These are phyloP conservation scores for Alnus glutinosa DNA, from an alignment of 306 rosid species.

Conservation along the genomic window DNA sequence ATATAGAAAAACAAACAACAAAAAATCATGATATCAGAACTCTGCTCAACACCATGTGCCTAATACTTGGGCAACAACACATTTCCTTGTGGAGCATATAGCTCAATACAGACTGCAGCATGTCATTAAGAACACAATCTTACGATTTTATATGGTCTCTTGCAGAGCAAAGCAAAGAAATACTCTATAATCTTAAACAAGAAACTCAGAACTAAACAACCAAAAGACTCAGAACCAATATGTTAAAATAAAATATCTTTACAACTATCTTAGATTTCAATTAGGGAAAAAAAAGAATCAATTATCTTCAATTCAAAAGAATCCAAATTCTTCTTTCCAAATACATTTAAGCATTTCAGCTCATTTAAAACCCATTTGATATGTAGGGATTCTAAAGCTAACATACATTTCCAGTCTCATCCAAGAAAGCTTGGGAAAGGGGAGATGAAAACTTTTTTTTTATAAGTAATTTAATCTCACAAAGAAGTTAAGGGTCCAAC, in stretches of 20 bases:
- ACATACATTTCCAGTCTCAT: neutral
- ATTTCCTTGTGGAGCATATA: no score
- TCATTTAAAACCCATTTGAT: neutral
- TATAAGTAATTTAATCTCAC: no score
- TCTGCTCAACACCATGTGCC: neutral
- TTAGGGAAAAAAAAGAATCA: no score
- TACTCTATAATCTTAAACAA: neutral
- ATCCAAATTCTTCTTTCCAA: neutral
- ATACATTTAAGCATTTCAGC: neutral
- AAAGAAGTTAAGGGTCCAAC: no score
- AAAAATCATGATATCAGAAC: neutral
- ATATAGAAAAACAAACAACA: neutral
- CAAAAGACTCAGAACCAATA: neutral
- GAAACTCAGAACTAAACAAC: neutral
- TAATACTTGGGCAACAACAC: no score
- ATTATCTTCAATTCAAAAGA: no score
- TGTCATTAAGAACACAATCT: neutral
- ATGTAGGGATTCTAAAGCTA: neutral
- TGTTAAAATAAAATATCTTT: neutral
- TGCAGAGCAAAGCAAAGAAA: neutral
- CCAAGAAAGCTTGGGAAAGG: neutral
- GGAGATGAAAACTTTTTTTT: no score
- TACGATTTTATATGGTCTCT: neutral
- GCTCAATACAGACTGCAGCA: neutral
- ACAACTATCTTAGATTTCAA: neutral